Evolutionary conservation across 805 yeast species (phyloP), one percentile per base, ranked within the genome.

Genomic region (Candida nanaspora): DNA sequence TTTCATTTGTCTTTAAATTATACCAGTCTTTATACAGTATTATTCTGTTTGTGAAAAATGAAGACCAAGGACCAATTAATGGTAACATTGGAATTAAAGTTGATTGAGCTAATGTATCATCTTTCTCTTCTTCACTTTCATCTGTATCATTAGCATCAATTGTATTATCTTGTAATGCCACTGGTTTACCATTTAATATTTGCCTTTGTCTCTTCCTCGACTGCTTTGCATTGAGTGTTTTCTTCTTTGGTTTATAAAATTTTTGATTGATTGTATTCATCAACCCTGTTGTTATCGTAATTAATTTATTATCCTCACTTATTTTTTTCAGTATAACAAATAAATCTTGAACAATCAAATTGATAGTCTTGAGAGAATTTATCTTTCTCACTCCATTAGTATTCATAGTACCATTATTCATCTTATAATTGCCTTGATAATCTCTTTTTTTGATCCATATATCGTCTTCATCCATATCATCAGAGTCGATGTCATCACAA

Each of bases 11-110:
- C 14, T 25, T 27, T 3, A 2, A 4, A 21, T 36, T n/a, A 6
- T 55, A 47, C 65, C 65, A 60, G 39, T 60, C 65, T 43, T 48
- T 52, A 38, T 51, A 59, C 9, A 60, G 29, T 3, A 60, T 52
- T 21, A 60, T 46, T 33, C 65, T 42, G 35, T 55, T 56, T 1
- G 56, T 51, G 39, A 46, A 60, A 34, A 51, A 52, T 28, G 44
- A 43, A 3, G 61, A 53, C 45, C 57, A 41, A 1, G 55, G 49
- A 2, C 57, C 54, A 31, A 50, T 57, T 32, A 60, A 35, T 4
- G 63, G 54, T 10, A 60, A 39, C 4, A 46, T 46, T 1, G 65
- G 65, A 1, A 60, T 62, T n/a, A 60, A 42, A 8, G 59, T 56
- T 27, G 48, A 51, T 41, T 59, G 63, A n/a, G 46, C 44, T 10